Conservation (phyloP, 148 eudicot genomes). For the Nepenthes mirabilis region DNA sequence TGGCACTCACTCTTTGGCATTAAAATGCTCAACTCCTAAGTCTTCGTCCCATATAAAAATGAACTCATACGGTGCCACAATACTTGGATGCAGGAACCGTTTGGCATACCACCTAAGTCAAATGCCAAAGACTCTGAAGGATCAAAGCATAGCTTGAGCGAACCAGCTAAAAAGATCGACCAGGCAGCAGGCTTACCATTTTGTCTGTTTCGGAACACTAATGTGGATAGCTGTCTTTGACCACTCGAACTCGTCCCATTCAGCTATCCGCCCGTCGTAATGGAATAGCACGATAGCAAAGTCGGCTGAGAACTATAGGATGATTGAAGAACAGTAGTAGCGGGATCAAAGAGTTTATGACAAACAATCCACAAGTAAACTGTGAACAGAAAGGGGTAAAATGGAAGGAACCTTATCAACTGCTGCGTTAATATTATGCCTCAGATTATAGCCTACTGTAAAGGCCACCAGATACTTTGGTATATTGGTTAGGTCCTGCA, state of each 20-base stretch:
- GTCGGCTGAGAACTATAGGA: slow-evolving; percentile 61
- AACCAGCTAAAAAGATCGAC: not conserved
- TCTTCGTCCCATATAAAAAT: slow-evolving; percentile 98
- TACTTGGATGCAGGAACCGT: slow-evolving; percentile 85
- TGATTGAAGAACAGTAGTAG: not conserved
- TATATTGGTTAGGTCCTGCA: slow-evolving; percentile 46
- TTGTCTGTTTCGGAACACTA: slow-evolving; percentile 62
- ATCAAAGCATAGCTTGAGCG: not conserved
- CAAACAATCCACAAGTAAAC: not conserved
- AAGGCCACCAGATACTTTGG: slow-evolving; percentile 70
- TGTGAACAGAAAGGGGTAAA: not conserved
- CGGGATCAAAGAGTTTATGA: too few species aligned
- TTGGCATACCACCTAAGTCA: slow-evolving; percentile 87
- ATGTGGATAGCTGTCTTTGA: slow-evolving; percentile 70
- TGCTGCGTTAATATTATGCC: slow-evolving; percentile 43
- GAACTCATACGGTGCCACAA: slow-evolving; percentile 87
- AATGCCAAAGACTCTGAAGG: too few species aligned
- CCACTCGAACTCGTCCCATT: slow-evolving; percentile 88
- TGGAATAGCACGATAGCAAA: slow-evolving; percentile 71
- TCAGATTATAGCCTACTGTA: slow-evolving; percentile 64
- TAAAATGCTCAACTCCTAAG: slow-evolving; percentile 71
- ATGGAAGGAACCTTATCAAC: slow-evolving; percentile 51
- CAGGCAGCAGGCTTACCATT: slow-evolving; percentile 31
- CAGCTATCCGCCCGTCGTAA: slow-evolving; percentile 62
- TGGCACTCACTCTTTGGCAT: slow-evolving; percentile 73